Base-by-base conservation (phyloP, 1,284 basidiomycete genomes). In the Somion occarium region DNA sequence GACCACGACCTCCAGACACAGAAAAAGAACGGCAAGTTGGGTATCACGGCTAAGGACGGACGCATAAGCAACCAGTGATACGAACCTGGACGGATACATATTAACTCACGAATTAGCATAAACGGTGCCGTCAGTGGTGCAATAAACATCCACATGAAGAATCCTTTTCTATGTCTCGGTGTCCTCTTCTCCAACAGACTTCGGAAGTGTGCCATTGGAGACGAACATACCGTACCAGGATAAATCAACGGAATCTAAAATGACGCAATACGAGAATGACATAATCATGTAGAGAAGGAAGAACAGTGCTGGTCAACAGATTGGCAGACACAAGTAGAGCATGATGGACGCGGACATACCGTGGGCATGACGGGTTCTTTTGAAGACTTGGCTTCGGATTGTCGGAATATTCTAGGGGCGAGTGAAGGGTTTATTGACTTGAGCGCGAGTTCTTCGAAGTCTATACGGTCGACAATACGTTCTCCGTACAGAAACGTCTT, bases 21-120 rank as follows among this genome's bases (percentile, higher is more conserved):
- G 67, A 88, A 91, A 72, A 91, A 90, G 66, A 91, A 85, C 0
- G 88, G 88, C 23, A 91, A 68, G 64, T 91, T 91, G 24, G 88
- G 88, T 64, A 91, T 82, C 50, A 91, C 67, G 12, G 89, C 88
- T 90, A 48, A 18, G 46, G 22, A 15, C 18, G 41, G 5, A 38
- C 24, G 18, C 24, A 49, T 23, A 43, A 39, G 22, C 38, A 34
- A 50, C 23, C 12, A 44, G 19, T 20, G 11, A 19, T 1, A 1
- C 3, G 19, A n/a, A n/a, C n/a, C n/a, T n/a, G n/a, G n/a, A 3
- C 12, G 30, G 12, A 12, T 20, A 38, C 38, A 41, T 25, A 12
- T 25, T 47, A 20, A 75, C 88, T 52, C 59, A 90, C 87, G 88
- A 58, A 91, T 74, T 47, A 91, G 61, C 68, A 78, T 76, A 59